Evolutionary conservation across 352 stramenopile genomes (phyloP), one percentile per base, ranked within the genome.

Genomic region (Phytophthora sojae): DNA sequence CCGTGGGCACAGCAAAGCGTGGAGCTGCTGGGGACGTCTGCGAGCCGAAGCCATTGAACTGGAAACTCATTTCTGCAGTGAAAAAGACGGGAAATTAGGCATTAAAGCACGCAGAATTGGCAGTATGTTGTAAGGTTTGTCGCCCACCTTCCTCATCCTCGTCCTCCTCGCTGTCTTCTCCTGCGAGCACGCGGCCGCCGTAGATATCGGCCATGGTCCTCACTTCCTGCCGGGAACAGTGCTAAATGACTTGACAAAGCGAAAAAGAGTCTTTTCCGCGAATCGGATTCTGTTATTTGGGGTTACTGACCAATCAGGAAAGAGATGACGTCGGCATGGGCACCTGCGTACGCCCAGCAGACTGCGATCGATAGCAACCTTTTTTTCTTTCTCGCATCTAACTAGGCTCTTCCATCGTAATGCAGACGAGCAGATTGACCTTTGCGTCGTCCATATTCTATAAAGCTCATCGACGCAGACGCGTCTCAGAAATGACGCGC

Each of bases 101-200:
- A 8, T 17, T 2, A n/a, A 21, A 21, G 37, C 26, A 6, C 7
- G 17, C 9, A 0, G 11, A 19, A 6, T 9, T 29, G 26, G 1
- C 15, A 0, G 14, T 42, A 15, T n/a, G 26, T 1, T 21, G 17
- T 3, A 0, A 39, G 14, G 21, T 19, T 3, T 17, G 6, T 1
- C 12, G 7, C 30, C 4, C 42, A 82, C 78, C 78, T 76, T 77
- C 69, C n/a, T 91, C 83, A 55, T 92, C 83, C 7, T 92, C 83
- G 19, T 90, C 84, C 55, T 93, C 83, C 73, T 94, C 86, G 69
- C 86, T 94, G 77, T 94, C 86, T 74, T 94, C 86, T 49, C 86
- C 86, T 55, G 83, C 84, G 8, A 91, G 79, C 52, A 94, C 86
- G 51, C 86, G 86, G 2, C 86, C 86, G 60, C 84, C 80, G 55